A percentile compares a stretch with the other conserved stretches of the same genome.
Evolutionary conservation across 139 green algal genomes (phyloP).

Genomic region (Chlorella sorokiniana): DNA sequence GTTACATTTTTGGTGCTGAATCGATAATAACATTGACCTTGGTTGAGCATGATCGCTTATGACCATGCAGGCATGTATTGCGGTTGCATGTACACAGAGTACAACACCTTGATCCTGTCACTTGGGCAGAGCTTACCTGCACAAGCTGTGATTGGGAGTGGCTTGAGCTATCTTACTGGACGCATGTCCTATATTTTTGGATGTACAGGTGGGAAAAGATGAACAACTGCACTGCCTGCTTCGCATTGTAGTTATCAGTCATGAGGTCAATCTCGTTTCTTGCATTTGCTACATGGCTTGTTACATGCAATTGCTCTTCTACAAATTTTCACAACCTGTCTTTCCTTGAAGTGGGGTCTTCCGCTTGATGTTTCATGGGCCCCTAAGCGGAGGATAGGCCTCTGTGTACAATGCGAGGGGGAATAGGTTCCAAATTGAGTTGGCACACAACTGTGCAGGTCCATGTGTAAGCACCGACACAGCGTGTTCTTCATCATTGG

Average conservation of each 20-base stretch:
- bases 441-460: constrained; percentile 20
- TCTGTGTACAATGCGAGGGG: too few relatives aligned
- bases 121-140: not conserved
- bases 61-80: constrained; percentile 43
- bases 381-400: too few relatives aligned
- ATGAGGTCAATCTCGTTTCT: not conserved
- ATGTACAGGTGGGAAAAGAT: constrained; percentile 41
- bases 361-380: too few relatives aligned
- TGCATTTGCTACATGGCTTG: too few relatives aligned
- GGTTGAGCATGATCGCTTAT: too few relatives aligned
- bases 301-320: too few relatives aligned
- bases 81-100: constrained; percentile 65
- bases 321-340: constrained; percentile 1
- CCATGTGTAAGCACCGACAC: constrained; percentile 59
- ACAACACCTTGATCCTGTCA: constrained; percentile 25
- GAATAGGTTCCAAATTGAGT: too few relatives aligned
- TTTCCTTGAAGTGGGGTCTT: too few relatives aligned
- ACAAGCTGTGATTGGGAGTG: constrained; percentile 45
- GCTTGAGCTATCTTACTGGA: constrained; percentile 49
- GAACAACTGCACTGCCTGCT: not conserved
- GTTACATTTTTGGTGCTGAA: too few relatives aligned
- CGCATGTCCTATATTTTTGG: constrained; percentile 65
- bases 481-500: constrained; percentile 64
- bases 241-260: not conserved
- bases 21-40: too few relatives aligned